Evolutionary conservation across 352 stramenopile species (phyloP), one percentile per base, ranked within the genome.

Genomic region (Globisporangium iwayamae): DNA sequence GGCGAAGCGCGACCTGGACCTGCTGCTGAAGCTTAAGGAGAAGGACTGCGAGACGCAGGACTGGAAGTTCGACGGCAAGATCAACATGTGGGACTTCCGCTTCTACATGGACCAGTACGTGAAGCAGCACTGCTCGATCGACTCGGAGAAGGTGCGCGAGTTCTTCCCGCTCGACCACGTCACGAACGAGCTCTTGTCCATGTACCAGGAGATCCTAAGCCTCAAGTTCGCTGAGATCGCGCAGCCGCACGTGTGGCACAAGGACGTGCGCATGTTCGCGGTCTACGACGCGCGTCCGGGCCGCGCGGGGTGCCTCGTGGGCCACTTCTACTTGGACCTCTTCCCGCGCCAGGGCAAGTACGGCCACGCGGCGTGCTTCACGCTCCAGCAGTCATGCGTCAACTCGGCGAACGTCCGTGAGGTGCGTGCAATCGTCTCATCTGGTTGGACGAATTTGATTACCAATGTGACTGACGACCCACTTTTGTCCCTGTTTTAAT

Each of bases 51-150:
- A 87, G 51, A 60, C 60, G 20, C 76, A 86, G 32, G 72, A 57
- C 2, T 76, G 73, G 73, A 77, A 85, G 57, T 91, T 90, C 61
- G 86, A 94, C 64, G 87, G 84, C 52, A 90, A 93, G 66, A 74
- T 97, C 69, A 92, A 96, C 73, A 93, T 94, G 70, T 96, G 87
- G 85, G 90, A 97, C 74, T 92, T 91, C 55, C 77, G 76, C 20
- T 97, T 93, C 74, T 97, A 97, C 76, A 90, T 88, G 72, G 87
- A 95, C 66, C 74, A 89, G 56, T 89, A 87, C 70, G 73, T 94
- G 41, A 96, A 96, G 68, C 85, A 93, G 51, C 70, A 96, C 71
- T 95, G 83, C 70, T 85, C 83, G 43, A 93, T 97, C 43, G 90
- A 97, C 70, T 71, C 83, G 4, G 85, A 96, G 65, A 83, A 89